These are phyloP conservation scores for Aspergillus aculeatus DNA, from an alignment of 2,329 filamentous ascomycete genomes.

Conservation along the genomic window DNA sequence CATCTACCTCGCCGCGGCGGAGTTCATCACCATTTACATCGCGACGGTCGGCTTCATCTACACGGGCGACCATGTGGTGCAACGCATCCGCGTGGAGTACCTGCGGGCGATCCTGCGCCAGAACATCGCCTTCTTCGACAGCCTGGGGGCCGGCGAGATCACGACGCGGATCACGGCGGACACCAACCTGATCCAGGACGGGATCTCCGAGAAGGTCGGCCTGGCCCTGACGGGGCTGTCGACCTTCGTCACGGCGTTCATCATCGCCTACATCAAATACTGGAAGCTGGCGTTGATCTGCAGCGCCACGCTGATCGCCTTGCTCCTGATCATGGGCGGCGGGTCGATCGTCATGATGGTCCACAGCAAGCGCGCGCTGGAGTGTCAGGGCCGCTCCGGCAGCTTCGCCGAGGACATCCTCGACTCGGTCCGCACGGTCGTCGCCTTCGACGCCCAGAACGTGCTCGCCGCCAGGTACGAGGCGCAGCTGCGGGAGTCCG, in stretches of 20 bases:
- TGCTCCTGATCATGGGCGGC: slow-evolving; percentile 69
- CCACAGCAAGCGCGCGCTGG: slow-evolving; percentile 71
- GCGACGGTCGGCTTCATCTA: slow-evolving; percentile 86
- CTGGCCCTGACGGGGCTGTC: slow-evolving; percentile 71
- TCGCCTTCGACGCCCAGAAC: slow-evolving; percentile 45
- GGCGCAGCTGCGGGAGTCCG: slow-evolving; percentile 23
- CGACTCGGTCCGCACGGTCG: slow-evolving; percentile 50
- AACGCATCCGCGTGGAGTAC: slow-evolving; percentile 76
- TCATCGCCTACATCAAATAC: slow-evolving; percentile 83
- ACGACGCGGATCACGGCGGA: slow-evolving; percentile 89
- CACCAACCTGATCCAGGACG: slow-evolving; percentile 85
- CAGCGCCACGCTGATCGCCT: slow-evolving; percentile 71
- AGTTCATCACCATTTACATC: slow-evolving; percentile 72
- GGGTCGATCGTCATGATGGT: slow-evolving; percentile 71
- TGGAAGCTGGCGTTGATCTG: slow-evolving; percentile 92
- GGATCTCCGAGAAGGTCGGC: slow-evolving; percentile 85
- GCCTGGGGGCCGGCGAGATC: slow-evolving; percentile 83
- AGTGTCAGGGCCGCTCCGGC: slow-evolving; percentile 64
- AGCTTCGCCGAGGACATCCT: slow-evolving; percentile 53
- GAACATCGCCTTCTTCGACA: slow-evolving; percentile 89
- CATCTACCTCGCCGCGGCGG: slow-evolving; percentile 74
- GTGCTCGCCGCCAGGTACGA: slow-evolving; percentile 31
- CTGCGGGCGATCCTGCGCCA: slow-evolving; percentile 76
- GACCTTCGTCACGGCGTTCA: slow-evolving; percentile 79
- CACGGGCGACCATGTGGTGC: slow-evolving; percentile 71